Evolutionary conservation across 2,329 filamentous ascomycete species (phyloP).

Genomic region (Pseudopyricularia cyperi): DNA sequence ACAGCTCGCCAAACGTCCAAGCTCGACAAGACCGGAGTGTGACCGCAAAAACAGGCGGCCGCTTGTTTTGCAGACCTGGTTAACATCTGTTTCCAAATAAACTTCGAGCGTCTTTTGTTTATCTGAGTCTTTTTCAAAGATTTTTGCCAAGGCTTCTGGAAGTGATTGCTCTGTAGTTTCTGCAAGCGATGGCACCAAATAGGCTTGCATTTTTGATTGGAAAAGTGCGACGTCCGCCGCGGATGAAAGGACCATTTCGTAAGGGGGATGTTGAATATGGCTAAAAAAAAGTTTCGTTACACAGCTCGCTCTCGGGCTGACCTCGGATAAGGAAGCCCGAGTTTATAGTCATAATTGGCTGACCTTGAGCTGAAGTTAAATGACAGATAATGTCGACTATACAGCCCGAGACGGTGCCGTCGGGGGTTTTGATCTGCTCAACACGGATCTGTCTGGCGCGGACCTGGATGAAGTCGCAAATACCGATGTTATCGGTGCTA

Average conservation of each 20-base stretch:
- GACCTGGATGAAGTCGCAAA: conserved; percentile 83
- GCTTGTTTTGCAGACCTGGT: not conserved
- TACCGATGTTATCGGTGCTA: conserved; percentile 83
- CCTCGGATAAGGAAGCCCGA: conserved; percentile 1
- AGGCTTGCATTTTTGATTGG: not conserved
- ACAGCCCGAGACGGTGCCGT: conserved; percentile 75
- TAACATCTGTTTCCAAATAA: not conserved
- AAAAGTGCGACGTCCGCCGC: not conserved
- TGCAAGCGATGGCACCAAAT: not conserved
- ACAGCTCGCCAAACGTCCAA: not conserved
- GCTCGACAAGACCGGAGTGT: not conserved
- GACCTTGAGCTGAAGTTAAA: conserved; percentile 48
- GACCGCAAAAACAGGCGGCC: not conserved
- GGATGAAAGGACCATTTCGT: not conserved
- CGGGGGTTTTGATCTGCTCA: conserved; percentile 87
- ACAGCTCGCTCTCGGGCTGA: not conserved
- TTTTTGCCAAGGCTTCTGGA: not conserved
- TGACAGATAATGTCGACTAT: conserved; percentile 99
- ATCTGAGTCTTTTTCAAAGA: not conserved
- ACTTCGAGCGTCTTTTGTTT: not conserved
- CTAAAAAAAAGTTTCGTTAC: not conserved
- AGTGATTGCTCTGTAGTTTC: not conserved
- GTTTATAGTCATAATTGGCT: not conserved
- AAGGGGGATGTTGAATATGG: not conserved
- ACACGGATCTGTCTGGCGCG: conserved; percentile 62